Evolutionary conservation across 305 asterid genomes (phyloP).

Genomic region (Ilex paraguariensis): DNA sequence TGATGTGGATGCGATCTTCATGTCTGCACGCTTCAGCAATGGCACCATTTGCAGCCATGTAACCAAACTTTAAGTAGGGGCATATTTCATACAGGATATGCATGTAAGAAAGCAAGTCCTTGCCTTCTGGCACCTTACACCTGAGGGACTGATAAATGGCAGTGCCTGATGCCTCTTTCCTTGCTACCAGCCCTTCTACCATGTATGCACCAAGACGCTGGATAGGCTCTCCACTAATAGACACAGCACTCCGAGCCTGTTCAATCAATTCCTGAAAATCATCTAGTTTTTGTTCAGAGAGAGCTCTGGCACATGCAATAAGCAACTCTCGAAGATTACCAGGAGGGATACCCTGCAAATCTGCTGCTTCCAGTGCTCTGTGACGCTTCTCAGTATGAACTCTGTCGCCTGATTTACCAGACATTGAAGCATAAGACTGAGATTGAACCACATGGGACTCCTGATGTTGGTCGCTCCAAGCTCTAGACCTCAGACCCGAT

Average conservation of each 20-base stretch:
- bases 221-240: constrained; percentile 73
- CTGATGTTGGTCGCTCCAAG: constrained; percentile 41
- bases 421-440: background rate
- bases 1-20: constrained; percentile 68
- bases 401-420: background rate
- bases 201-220: constrained; percentile 87
- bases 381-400: background rate
- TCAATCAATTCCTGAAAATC: constrained; percentile 21
- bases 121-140: constrained; percentile 60
- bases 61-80: constrained; percentile 75
- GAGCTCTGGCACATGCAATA: constrained; percentile 1
- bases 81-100: constrained; percentile 72
- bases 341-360: background rate
- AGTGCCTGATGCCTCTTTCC: constrained; percentile 68
- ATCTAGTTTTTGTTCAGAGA: background rate
- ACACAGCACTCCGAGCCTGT: constrained; percentile 49
- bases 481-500: constrained; percentile 32
- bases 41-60: constrained; percentile 87
- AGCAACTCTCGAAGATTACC: background rate
- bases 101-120: constrained; percentile 68
- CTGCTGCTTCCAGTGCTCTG: background rate
- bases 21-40: constrained; percentile 74
- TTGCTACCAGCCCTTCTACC: constrained; percentile 69
- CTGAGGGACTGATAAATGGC: constrained; percentile 60
- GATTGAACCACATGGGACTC: constrained; percentile 17